Percentiles rank a stretch among this genome's conserved stretches.
Conservation (phyloP, 805 yeast genomes). For the Pichia rugopelliculosa region DNA sequence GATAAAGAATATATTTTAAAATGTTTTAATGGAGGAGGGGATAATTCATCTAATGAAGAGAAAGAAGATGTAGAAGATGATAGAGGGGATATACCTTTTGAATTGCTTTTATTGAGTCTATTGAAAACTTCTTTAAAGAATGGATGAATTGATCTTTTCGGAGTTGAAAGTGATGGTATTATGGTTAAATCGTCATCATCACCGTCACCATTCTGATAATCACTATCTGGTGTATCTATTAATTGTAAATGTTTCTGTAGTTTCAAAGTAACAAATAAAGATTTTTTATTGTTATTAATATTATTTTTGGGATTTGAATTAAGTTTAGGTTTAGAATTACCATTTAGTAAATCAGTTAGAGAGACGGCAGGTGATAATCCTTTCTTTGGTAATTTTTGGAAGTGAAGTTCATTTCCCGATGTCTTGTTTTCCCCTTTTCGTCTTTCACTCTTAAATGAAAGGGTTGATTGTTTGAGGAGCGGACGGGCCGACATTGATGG, state of each 20-base stretch:
- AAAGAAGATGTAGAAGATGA: neutral
- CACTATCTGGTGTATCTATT: no score
- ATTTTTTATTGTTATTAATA: neutral
- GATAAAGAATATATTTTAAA: slow-evolving; percentile 6
- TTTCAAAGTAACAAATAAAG: slow-evolving; percentile 5
- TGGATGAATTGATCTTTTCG: slow-evolving; percentile 9
- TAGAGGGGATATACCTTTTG: neutral
- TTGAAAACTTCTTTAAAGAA: slow-evolving; percentile 9
- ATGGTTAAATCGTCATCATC: no score
- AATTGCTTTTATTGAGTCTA: neutral
- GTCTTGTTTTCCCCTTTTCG: neutral
- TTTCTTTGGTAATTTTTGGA: no score
- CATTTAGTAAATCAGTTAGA: no score
- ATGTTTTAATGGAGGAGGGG: neutral
- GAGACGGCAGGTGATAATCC: no score
- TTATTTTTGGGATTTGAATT: no score
- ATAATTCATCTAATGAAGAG: no score
- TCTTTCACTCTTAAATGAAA: neutral
- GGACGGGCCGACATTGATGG: neutral
- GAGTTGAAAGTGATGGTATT: no score
- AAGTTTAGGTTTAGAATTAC: no score
- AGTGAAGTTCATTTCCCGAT: neutral
- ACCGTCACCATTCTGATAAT: no score
- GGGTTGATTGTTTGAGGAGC: neutral
- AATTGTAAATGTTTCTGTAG: no score